Conservation (phyloP, 257 asterid genomes). For the Craterostigma plantagineum region DNA sequence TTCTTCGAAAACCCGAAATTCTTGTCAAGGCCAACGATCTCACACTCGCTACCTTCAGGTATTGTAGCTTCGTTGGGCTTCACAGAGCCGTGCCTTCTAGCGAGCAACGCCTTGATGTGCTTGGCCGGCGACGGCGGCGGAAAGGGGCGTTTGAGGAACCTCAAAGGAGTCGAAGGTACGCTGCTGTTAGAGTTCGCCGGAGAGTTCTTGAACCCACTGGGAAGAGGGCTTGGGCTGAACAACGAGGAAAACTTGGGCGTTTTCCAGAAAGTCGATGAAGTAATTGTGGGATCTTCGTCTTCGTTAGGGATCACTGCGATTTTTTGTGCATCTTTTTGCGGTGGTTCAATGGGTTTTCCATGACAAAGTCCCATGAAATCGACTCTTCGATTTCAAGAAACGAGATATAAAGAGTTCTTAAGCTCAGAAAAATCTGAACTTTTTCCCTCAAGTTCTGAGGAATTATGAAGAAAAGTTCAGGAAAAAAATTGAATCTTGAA, state of each 20-base stretch:
- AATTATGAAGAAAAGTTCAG: slow-evolving; percentile 4
- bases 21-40: slow-evolving; percentile 57
- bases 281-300: slow-evolving; percentile 27
- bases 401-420: slow-evolving; percentile 12
- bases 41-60: slow-evolving; percentile 93
- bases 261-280: slow-evolving; percentile 41
- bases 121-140: slow-evolving; percentile 98
- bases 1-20: slow-evolving; percentile 62
- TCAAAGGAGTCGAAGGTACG: slow-evolving; percentile 66
- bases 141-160: slow-evolving; percentile 68
- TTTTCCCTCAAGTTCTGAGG: slow-evolving; percentile 3
- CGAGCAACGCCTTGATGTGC: slow-evolving; percentile 44
- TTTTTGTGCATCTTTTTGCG: slow-evolving; percentile 32
- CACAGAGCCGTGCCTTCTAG: slow-evolving; percentile 73
- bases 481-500: not conserved
- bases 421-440: slow-evolving; percentile 8
- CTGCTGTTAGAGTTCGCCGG: slow-evolving; percentile 49
- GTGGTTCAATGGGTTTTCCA: slow-evolving; percentile 60
- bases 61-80: slow-evolving; percentile 83
- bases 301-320: slow-evolving; percentile 19
- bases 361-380: slow-evolving; percentile 89
- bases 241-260: slow-evolving; percentile 63
- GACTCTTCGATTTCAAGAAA: slow-evolving; percentile 3
- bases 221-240: slow-evolving; percentile 82
- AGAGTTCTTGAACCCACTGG: slow-evolving; percentile 59